Percentiles rank a stretch among this genome's conserved stretches.
Conservation (phyloP, 2,329 filamentous ascomycete species). For the Aquanectria penicillioides region DNA sequence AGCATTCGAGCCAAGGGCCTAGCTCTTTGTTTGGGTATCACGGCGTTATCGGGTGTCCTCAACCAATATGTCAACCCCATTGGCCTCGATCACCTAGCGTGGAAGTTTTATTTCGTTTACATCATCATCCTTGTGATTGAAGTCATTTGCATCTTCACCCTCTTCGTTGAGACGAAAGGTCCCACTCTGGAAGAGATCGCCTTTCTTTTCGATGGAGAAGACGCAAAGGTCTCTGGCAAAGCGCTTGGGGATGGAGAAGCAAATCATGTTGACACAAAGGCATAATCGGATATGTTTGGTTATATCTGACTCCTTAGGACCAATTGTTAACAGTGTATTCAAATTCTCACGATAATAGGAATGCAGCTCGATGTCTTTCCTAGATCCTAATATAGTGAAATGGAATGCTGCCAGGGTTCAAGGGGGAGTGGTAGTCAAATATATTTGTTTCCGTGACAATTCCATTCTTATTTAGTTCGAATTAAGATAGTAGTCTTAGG, state of each 20-base stretch:
- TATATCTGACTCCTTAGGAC: too few species aligned
- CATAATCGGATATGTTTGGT: too few species aligned
- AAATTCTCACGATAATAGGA: too few species aligned
- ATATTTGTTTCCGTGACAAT: too few species aligned
- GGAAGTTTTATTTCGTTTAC: slow-evolving; percentile 57
- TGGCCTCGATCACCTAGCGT: slow-evolving; percentile 53
- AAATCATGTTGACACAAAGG: not conserved
- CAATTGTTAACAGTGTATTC: too few species aligned
- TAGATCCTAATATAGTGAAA: too few species aligned
- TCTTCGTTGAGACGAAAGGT: slow-evolving; percentile 59
- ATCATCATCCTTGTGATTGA: slow-evolving; percentile 46
- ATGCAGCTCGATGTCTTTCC: too few species aligned
- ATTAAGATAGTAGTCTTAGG: too few species aligned
- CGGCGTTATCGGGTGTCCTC: slow-evolving; percentile 44
- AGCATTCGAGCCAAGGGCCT: slow-evolving; percentile 28
- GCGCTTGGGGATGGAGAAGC: not conserved
- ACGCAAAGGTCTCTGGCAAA: not conserved
- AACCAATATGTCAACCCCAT: slow-evolving; percentile 54
- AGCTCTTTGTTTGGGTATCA: slow-evolving; percentile 25
- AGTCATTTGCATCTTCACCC: slow-evolving; percentile 52
- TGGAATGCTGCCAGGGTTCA: too few species aligned
- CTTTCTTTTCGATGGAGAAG: not conserved
- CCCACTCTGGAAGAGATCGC: slow-evolving; percentile 61
- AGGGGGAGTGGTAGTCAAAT: too few species aligned
- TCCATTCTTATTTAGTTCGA: too few species aligned